Percentiles rank a stretch among this genome's conserved stretches.
These are phyloP conservation scores for Arctium lappa DNA, from an alignment of 129 eudicot genomes.

Conservation along the genomic window DNA sequence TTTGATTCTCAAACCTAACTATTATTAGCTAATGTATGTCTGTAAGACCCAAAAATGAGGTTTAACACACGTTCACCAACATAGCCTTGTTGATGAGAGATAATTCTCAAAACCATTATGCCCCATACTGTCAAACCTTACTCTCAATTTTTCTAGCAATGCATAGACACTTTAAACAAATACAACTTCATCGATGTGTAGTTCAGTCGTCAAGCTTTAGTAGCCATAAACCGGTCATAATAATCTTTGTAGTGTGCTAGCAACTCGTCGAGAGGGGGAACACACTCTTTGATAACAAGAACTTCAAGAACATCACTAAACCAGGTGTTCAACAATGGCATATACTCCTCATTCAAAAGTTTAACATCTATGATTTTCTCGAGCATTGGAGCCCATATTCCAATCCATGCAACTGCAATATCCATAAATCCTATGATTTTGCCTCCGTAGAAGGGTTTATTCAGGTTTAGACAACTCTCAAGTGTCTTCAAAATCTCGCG, in stretches of 20 bases:
- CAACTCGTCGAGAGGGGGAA: constrained; percentile 18
- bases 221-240: neutral
- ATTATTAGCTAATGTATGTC: neutral
- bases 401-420: constrained; percentile 21
- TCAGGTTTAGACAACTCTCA: neutral
- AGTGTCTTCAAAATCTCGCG: constrained; percentile 19
- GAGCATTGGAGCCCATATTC: neutral
- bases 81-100: neutral
- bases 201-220: neutral
- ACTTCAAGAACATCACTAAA: constrained; percentile 11
- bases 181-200: neutral
- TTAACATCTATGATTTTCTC: constrained; percentile 19
- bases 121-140: neutral
- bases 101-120: neutral
- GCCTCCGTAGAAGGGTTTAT: neutral
- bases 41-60: neutral
- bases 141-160: neutral
- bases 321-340: constrained; percentile 14
- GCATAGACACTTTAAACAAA: neutral
- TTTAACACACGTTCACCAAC: neutral
- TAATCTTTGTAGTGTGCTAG: neutral
- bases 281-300: neutral
- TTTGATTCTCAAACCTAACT: neutral
- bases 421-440: constrained; percentile 12
- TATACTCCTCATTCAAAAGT: constrained; percentile 17